phyloP scores from a whole-genome alignment of 345 rosid genomes.

The Pistacia vera region DNA sequence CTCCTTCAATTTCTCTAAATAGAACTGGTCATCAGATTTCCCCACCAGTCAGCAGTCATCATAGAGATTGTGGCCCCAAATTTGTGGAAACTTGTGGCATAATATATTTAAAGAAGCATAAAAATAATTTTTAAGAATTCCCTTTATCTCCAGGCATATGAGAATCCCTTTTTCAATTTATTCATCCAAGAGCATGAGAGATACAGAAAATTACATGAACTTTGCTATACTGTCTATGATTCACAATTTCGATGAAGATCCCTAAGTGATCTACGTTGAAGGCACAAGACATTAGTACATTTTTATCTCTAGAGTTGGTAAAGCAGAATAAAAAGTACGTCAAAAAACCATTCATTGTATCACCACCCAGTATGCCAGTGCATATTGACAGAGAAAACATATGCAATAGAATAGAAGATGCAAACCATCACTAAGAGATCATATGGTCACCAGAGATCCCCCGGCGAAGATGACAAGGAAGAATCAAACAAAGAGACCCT shows the following conservation, averaged over 20 bases:
- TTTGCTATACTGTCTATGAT: not conserved
- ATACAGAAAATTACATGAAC: not conserved
- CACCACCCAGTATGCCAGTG: not conserved
- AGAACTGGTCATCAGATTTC: too few relatives aligned
- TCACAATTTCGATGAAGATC: not conserved
- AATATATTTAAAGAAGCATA: too few relatives aligned
- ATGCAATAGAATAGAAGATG: not conserved
- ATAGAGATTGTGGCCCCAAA: too few relatives aligned
- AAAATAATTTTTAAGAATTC: too few relatives aligned
- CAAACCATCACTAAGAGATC: not conserved
- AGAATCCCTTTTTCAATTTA: not conserved
- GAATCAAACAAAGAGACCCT: constrained; percentile 36
- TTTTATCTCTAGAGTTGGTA: not conserved
- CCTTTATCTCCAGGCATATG: too few relatives aligned
- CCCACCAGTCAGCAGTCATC: too few relatives aligned
- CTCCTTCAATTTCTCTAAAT: too few relatives aligned
- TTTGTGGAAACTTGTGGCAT: too few relatives aligned
- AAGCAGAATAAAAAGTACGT: constrained; percentile 9
- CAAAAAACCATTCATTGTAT: not conserved
- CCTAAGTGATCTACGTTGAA: not conserved
- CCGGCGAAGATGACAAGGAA: constrained; percentile 30
- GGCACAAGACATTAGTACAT: constrained; percentile 3
- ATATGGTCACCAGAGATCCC: constrained; percentile 29
- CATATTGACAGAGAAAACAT: constrained; percentile 13
- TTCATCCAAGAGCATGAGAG: not conserved